These are phyloP conservation scores for Passalora sequoiae DNA, from an alignment of 2,329 filamentous ascomycete genomes.

Conservation along the genomic window DNA sequence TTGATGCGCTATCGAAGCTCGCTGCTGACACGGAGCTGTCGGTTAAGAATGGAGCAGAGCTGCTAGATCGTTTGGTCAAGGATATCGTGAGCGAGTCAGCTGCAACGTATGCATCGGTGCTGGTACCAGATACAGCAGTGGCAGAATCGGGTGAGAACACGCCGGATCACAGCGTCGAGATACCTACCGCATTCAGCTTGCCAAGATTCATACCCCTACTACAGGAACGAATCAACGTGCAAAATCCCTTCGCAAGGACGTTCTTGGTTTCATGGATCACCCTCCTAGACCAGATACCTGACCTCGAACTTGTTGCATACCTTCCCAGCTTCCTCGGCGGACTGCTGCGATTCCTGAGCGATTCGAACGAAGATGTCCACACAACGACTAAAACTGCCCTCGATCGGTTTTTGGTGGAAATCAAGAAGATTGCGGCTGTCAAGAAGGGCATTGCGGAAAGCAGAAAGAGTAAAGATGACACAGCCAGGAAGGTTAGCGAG, in stretches of 20 bases:
- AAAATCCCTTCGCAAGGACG: conserved; percentile 89
- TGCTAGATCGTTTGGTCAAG: conserved; percentile 89
- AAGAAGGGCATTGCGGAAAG: conserved; percentile 90
- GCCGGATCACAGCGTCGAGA: conserved; percentile 39
- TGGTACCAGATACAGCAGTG: conserved; percentile 52
- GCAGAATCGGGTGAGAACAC: conserved; percentile 39
- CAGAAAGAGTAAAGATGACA: conserved; percentile 58
- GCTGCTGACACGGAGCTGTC: conserved; percentile 93
- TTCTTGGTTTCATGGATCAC: conserved; percentile 97
- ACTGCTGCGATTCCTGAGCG: conserved; percentile 84
- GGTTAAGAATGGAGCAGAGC: conserved; percentile 95
- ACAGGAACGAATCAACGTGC: conserved; percentile 87
- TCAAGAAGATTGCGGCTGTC: conserved; percentile 86
- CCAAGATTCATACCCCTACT: conserved; percentile 86
- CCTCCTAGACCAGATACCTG: conserved; percentile 89
- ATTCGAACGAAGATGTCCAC: conserved; percentile 89
- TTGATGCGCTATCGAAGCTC: conserved; percentile 94
- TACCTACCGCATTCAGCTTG: conserved; percentile 87
- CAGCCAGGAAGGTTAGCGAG: conserved; percentile 24
- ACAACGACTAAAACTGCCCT: conserved; percentile 83
- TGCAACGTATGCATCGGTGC: conserved; percentile 85
- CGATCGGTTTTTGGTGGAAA: conserved; percentile 86
- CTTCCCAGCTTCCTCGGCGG: conserved; percentile 87
- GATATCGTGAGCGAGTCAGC: conserved; percentile 95
- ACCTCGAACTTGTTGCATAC: conserved; percentile 88